Evolutionary conservation across 441 rosid species (phyloP), one percentile per base, ranked within the genome.

Genomic region (Eutrema salsugineum): DNA sequence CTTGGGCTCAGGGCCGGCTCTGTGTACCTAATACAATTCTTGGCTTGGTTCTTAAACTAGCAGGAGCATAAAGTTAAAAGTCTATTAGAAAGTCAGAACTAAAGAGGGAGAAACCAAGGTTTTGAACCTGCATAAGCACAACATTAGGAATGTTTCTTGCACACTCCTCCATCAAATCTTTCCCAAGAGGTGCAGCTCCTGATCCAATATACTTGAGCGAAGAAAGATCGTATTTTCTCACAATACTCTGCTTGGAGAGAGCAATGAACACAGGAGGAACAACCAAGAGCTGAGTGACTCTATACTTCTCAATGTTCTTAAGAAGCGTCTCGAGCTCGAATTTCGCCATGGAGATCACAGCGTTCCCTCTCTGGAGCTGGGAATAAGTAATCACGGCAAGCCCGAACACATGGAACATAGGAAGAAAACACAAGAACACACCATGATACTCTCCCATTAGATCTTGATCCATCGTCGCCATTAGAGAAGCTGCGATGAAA

Each of bases 331-430:
- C 89, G 8, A 94, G 72, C 9, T 91, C 93, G 32, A 91, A 94
- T 42, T 75, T 91, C 11, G 75, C 85, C 92, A 90, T 81, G 0
- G 90, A 84, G 66, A 91, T 79, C 36, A 94, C 59, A 8, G 85
- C 54, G 20, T 76, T 85, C 8, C 99, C 99, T 63, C 32, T 81
- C 78, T 77, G 93, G 66, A 94, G 80, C 84, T 87, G 91, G 4
- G 85, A 22, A 38, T 84, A 90, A 0, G 51, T 1, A 16, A 91
- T 51, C 30, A 88, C 80, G 5, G 78, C 35, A 32, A 94, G 76
- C 6, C 95, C 98, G 75, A 88, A 94, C 10, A 90, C 89, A 78
- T 91, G 99, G 75, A 89, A 94, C 97, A 94, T 87, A 0, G 97
- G 99, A 78, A 94, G 81, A 51, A 83, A 80, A 48, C 92, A 91